phyloP scores from a whole-genome alignment of 1,284 basidiomycete genomes.

The Stygiomarasmius scandens region DNA sequence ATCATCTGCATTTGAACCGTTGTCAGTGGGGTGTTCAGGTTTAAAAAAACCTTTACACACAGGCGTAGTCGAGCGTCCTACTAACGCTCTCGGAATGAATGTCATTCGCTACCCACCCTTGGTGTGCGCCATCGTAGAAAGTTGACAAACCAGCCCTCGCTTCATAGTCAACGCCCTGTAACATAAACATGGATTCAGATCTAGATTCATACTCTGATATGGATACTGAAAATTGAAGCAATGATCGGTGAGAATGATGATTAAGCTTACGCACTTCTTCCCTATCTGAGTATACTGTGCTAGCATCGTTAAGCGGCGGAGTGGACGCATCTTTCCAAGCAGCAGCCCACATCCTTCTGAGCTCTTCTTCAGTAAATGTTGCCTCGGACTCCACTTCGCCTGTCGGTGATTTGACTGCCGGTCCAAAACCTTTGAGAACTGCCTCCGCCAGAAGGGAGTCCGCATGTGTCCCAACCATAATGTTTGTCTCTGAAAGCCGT shows the following conservation, averaged over 20 bases:
- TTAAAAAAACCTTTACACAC: slow-evolving; percentile 41
- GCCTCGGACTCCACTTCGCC: neutral
- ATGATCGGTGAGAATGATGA: too few species aligned
- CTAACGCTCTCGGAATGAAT: slow-evolving; percentile 80
- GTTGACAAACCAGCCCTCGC: slow-evolving; percentile 77
- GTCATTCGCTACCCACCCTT: slow-evolving; percentile 81
- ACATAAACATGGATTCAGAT: neutral
- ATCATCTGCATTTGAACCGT: slow-evolving; percentile 56
- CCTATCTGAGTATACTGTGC: slow-evolving; percentile 66
- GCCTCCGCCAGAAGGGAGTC: slow-evolving; percentile 84
- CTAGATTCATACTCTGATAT: neutral
- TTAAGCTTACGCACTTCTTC: slow-evolving; percentile 54
- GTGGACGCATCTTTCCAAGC: slow-evolving; percentile 77
- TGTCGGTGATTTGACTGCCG: slow-evolving; percentile 38
- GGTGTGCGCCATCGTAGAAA: slow-evolving; percentile 54
- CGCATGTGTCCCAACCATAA: slow-evolving; percentile 81
- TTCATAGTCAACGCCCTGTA: slow-evolving; percentile 76
- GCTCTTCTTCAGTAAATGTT: slow-evolving; percentile 37
- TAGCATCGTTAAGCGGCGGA: slow-evolving; percentile 65
- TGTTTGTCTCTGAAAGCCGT: slow-evolving; percentile 59
- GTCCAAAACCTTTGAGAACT: slow-evolving; percentile 60
- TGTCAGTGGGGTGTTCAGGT: neutral
- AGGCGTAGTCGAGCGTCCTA: slow-evolving; percentile 79
- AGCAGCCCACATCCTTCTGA: slow-evolving; percentile 70
- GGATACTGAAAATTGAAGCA: neutral